Base-by-base conservation (phyloP, 2,329 filamentous ascomycete genomes). In the Diaporthe velutina region DNA sequence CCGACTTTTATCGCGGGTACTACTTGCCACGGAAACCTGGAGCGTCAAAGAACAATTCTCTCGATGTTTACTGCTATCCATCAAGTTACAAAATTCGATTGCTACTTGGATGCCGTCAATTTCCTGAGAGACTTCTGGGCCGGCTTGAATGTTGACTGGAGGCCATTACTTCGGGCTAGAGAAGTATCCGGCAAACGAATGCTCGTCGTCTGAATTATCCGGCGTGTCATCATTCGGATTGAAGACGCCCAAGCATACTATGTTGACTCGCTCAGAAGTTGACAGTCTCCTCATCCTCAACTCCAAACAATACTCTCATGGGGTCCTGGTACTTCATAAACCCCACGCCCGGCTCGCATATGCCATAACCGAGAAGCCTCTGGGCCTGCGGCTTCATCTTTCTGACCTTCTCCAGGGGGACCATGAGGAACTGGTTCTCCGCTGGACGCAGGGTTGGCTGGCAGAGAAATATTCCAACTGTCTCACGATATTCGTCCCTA, bases 351-450 rank as follows among this genome's bases (percentile, higher is more conserved):
- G 60, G 60, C 60, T 66, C 60, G 13, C 60, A 66, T 15, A 66
- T 7, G 19, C 60, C 60, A n/a, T 66, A 66, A 1, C 60, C 60
- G 2, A 66, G 28, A 9, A 66, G 60, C 8, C 60, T 48, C 28
- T 66, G 60, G 10, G 60, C 40, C 60, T 66, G 60, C 30, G 60
- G 60, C 42, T 17, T 66, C 60, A 66, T 66, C 42, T 66, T 35
- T 13, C 42, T 35, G 1, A 50, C 60, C 19, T 50, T 66, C 17
- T 66, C 60, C 17, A 66, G 28, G 5, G 42, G 60, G 2, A 66
- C 60, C 60, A 66, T 66, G 60, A 66, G 60, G 19, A 66, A 66
- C 60, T 66, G 60, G 60, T 66, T 66, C 42, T 66, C 60, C 28
- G 60, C 60, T 8, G 60, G 60, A 19, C 60, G 40, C 19, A 66